Base-by-base conservation (phyloP, 371 early-diverging fungal genomes). In the Blakeslea trispora region DNA sequence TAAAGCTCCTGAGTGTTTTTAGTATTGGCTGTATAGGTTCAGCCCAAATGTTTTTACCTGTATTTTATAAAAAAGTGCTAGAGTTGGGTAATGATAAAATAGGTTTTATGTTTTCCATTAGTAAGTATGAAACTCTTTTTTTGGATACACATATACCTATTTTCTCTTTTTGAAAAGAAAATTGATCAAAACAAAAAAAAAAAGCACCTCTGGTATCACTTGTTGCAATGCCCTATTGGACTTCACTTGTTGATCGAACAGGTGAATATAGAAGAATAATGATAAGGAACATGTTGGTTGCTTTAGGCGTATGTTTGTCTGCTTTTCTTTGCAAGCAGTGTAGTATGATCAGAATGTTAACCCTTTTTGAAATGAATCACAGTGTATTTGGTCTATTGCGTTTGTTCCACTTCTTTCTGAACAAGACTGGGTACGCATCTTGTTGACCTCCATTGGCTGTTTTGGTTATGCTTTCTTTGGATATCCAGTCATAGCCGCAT, bases 391-490 rank as follows among this genome's bases (percentile, higher is more conserved):
- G 32, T 67, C 50, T 14, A 67, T 73, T 21, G 59, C 51, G 3
- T 8, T 57, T 28, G 69, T 73, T n/a, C 69, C 73, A n/a, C 64
- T 21, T 24, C 18, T 66, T 5, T 53, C 69, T 14, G 42, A 55
- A 17, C 41, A 41, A 17, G 59, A 52, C 19, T 51, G 58, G 51
- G 37, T 55, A n/a, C 49, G 56, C 6, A 59, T 67, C 19, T 9
- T 40, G 21, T 35, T 74, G 18, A 65, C 62, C 8, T 60, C 64
- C 1, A 5, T 67, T 0, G 55, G 74, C 21, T 67, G 63, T 28
- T 65, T 74, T 56, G 74, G 74, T 13, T 74, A 66, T 46, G 66
- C 69, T 5, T 70, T 69, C 41, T 74, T 67, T 58, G 74, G 68
- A 0, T 74, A 74, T 40, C 74, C 74, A 2, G 51, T 69, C 21